Evolutionary conservation across 257 asterid genomes (phyloP).

Genomic region (Gentiana dahurica): DNA sequence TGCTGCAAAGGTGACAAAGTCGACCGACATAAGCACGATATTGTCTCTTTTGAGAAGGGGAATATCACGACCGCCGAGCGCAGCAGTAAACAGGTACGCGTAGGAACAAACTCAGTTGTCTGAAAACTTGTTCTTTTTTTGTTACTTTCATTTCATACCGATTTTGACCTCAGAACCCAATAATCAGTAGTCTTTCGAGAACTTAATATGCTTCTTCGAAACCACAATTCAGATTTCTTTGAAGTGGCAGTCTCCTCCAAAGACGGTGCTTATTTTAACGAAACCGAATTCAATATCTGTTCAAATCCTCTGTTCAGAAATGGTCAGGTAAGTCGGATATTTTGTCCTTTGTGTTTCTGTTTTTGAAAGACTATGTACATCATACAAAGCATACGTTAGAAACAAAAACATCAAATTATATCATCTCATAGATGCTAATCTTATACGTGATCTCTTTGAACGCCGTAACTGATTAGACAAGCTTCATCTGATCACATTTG

Average conservation of each 20-base stretch:
- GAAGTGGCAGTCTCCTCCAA: constrained; percentile 92
- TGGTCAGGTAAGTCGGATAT: constrained; percentile 59
- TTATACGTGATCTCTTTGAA: too few relatives aligned
- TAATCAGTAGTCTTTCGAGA: background rate
- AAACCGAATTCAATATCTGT: constrained; percentile 83
- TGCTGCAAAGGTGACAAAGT: constrained; percentile 85
- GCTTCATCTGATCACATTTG: too few relatives aligned
- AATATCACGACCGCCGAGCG: constrained; percentile 92
- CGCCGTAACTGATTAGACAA: too few relatives aligned
- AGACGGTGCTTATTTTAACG: constrained; percentile 70
- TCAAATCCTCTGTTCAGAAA: constrained; percentile 51
- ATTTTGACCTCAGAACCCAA: background rate
- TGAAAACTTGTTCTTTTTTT: background rate
- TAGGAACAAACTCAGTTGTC: background rate
- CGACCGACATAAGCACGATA: constrained; percentile 83
- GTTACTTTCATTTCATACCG: background rate
- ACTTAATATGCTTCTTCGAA: background rate
- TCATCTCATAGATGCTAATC: too few relatives aligned
- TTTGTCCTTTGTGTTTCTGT: constrained; percentile 1
- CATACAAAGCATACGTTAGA: too few relatives aligned
- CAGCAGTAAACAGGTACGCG: constrained; percentile 78
- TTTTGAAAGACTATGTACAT: background rate
- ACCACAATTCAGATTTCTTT: constrained; percentile 39
- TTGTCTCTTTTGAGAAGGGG: constrained; percentile 94
- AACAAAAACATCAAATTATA: too few relatives aligned